Percentiles rank a stretch among this genome's conserved stretches.
Evolutionary conservation across 1,284 basidiomycete genomes (phyloP).

Genomic region (Pseudozyma thailandica): DNA sequence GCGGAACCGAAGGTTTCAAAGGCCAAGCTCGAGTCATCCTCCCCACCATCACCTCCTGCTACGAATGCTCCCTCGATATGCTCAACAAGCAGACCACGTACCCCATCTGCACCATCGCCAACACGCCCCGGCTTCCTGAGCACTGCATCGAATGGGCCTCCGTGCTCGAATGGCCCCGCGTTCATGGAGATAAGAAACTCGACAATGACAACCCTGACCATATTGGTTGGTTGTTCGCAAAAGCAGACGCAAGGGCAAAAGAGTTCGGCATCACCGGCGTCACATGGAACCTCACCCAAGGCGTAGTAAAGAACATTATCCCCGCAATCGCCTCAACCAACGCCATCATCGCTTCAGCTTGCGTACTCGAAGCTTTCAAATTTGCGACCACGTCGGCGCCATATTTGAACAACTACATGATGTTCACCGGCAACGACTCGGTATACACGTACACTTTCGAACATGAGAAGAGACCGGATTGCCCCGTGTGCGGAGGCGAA

Average conservation of each 20-base stretch:
- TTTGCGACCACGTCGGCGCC: conserved; percentile 94
- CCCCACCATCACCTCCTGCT: conserved; percentile 93
- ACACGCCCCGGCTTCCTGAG: conserved; percentile 96
- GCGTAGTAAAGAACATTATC: conserved; percentile 99
- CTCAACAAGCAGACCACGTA: conserved; percentile 96
- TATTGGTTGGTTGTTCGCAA: conserved; percentile 89
- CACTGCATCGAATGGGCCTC: conserved; percentile 99
- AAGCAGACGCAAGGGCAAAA: conserved; percentile 78
- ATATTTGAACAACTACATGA: conserved; percentile 96
- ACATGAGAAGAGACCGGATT: conserved; percentile 89
- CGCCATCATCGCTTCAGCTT: conserved; percentile 76
- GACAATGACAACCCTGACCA: conserved; percentile 88
- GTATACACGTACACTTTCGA: conserved; percentile 98
- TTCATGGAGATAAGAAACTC: conserved; percentile 74
- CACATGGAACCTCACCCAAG: conserved; percentile 96
- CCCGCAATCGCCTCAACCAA: conserved; percentile 75
- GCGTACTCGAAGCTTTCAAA: conserved; percentile 99
- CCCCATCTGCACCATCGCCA: conserved; percentile 99
- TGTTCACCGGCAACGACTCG: conserved; percentile 88
- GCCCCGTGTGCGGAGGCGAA: conserved; percentile 96
- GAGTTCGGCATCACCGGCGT: conserved; percentile 97
- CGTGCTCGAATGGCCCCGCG: conserved; percentile 96
- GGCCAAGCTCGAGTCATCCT: conserved; percentile 97
- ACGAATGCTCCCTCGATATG: conserved; percentile 98
- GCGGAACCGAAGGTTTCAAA: conserved; percentile 99